phyloP scores from a whole-genome alignment of 768 basidiomycete genomes.

The Mycena rosella region DNA sequence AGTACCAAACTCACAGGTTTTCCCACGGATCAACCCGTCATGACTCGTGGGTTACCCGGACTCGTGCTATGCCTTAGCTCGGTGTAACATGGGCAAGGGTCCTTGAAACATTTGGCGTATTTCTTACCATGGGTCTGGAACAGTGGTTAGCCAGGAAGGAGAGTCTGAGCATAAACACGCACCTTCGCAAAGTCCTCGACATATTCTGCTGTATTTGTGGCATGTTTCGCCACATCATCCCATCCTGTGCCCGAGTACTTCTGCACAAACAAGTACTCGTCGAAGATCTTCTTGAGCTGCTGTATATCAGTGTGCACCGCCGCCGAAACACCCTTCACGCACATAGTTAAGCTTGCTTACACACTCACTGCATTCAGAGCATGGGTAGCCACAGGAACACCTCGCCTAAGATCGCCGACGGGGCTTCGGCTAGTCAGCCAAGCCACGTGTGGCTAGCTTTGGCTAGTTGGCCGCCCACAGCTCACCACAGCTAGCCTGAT shows the following conservation, averaged over 20 bases:
- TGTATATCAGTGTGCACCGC: background rate
- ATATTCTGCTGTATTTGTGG: background rate
- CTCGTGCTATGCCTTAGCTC: no score
- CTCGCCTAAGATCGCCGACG: no score
- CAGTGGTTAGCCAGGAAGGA: background rate
- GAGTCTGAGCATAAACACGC: no score
- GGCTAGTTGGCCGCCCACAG: no score
- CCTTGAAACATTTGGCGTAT: slow-evolving; percentile 3
- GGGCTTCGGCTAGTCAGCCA: no score
- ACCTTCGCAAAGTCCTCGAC: slow-evolving; percentile 1
- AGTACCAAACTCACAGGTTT: no score
- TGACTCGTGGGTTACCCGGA: no score
- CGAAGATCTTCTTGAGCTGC: background rate
- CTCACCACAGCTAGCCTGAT: no score
- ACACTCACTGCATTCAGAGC: no score
- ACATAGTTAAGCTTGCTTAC: slow-evolving; percentile 1
- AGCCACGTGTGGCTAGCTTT: no score
- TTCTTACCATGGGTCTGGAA: slow-evolving; percentile 8
- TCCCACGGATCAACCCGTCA: no score
- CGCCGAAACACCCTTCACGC: background rate
- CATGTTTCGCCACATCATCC: slow-evolving; percentile 18
- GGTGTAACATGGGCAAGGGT: background rate
- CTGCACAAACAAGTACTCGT: background rate
- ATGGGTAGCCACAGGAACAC: no score
- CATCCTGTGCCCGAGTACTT: background rate